phyloP scores from a whole-genome alignment of 2,329 filamentous ascomycete genomes.

The Trichoderma oligosporum region DNA sequence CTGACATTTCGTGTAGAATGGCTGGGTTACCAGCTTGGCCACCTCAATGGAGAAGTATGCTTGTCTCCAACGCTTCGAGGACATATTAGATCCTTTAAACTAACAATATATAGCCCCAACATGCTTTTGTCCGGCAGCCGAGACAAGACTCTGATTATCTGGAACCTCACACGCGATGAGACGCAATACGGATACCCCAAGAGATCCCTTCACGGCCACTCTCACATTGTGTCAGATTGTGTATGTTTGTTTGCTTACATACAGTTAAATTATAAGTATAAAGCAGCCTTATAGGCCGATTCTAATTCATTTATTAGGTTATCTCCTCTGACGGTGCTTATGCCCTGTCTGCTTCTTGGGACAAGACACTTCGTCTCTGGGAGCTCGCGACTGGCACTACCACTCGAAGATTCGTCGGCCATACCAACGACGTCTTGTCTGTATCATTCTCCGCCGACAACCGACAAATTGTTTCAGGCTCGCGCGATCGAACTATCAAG shows the following conservation, averaged over 20 bases:
- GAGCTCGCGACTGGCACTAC: constrained; percentile 96
- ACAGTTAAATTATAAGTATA: background rate
- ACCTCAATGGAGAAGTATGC: constrained; percentile 98
- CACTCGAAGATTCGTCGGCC: constrained; percentile 96
- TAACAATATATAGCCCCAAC: constrained; percentile 68
- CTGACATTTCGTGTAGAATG: constrained; percentile 56
- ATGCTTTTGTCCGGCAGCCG: constrained; percentile 97
- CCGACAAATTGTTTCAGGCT: constrained; percentile 98
- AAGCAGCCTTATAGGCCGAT: constrained; percentile 23
- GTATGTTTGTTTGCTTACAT: constrained; percentile 59
- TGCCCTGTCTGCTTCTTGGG: constrained; percentile 97
- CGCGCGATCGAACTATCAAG: constrained; percentile 98
- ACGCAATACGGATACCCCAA: constrained; percentile 98
- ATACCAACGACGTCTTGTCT: constrained; percentile 99
- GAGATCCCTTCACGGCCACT: constrained; percentile 97
- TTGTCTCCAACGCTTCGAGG: background rate
- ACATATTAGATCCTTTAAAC: constrained; percentile 7
- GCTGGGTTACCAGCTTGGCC: constrained; percentile 98
- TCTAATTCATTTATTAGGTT: constrained; percentile 55
- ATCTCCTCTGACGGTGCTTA: constrained; percentile 99
- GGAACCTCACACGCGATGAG: constrained; percentile 99
- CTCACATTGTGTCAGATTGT: constrained; percentile 99
- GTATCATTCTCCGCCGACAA: constrained; percentile 99
- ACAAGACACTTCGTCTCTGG: constrained; percentile 99
- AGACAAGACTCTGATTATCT: constrained; percentile 99